Evolutionary conservation across 305 asterid genomes (phyloP).

Genomic region (Fraxinus albicans): DNA sequence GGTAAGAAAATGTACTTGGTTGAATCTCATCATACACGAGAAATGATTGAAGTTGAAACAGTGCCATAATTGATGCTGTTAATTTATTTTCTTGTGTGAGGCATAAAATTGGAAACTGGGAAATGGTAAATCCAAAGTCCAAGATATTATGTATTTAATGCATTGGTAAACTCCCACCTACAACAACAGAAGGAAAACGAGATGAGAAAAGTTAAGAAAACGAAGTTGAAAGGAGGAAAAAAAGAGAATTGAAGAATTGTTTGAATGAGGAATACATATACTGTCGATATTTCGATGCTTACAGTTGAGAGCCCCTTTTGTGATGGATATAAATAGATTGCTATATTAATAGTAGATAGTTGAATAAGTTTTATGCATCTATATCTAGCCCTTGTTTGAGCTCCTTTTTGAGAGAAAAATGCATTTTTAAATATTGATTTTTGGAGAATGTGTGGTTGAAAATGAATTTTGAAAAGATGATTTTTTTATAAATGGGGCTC

Average conservation of each 20-base stretch:
- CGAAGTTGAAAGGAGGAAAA: neutral
- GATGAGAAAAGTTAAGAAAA: neutral
- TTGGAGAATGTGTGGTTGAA: neutral
- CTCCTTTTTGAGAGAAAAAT: neutral
- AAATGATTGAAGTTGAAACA: neutral
- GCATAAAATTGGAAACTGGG: neutral
- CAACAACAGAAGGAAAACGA: neutral
- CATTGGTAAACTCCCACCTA: neutral
- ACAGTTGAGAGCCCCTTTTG: neutral
- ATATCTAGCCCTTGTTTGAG: neutral
- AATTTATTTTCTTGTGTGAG: neutral
- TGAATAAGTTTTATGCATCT: neutral
- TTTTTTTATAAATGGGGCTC: neutral
- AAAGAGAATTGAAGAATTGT: neutral
- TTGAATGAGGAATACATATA: neutral
- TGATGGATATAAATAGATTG: neutral
- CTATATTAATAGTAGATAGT: neutral
- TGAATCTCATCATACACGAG: neutral
- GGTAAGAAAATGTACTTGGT: neutral
- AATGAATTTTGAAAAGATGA: neutral
- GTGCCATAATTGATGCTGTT: neutral
- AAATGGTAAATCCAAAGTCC: neutral
- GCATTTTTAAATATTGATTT: neutral
- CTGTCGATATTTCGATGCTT: neutral
- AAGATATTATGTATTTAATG: neutral